Conservation (phyloP, 192 early-diverging fungal species). For the Coemansia sp. region DNA sequence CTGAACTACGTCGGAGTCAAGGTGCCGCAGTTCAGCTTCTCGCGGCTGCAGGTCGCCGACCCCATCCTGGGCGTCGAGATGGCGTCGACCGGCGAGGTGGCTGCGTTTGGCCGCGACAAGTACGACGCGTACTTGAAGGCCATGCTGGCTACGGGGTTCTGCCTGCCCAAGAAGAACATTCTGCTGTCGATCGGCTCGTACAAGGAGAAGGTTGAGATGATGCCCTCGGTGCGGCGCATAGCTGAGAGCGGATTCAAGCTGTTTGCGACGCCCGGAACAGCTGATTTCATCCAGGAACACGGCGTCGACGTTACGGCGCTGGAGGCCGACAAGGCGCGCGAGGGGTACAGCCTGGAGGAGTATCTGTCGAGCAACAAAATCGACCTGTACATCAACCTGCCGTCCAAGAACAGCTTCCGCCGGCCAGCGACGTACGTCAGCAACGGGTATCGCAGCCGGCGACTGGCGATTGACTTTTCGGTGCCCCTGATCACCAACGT, state of each 20-base stretch:
- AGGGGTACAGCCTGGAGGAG: conserved; percentile 93
- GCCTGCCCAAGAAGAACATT: conserved; percentile 94
- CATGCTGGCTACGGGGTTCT: conserved; percentile 90
- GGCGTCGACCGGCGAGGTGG: conserved; percentile 99
- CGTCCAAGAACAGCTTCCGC: conserved; percentile 96
- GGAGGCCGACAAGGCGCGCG: conserved; percentile 67
- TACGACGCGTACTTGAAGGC: conserved; percentile 99
- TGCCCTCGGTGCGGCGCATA: conserved; percentile 85
- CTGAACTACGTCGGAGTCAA: conserved; percentile 92
- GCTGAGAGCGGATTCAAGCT: conserved; percentile 86
- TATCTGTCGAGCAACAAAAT: conserved; percentile 97
- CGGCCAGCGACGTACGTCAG: conserved; percentile 94
- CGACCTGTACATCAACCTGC: conserved; percentile 98
- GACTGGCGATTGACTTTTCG: conserved; percentile 98
- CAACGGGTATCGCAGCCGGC: conserved; percentile 91
- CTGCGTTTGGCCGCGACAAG: conserved; percentile 97
- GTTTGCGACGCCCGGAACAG: conserved; percentile 96
- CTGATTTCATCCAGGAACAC: conserved; percentile 97
- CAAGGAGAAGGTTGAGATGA: conserved; percentile 98
- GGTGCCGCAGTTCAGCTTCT: conserved; percentile 98
- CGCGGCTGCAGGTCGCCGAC: conserved; percentile 93
- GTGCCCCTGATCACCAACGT: conserved; percentile 98
- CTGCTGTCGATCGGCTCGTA: conserved; percentile 96
- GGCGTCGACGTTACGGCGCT: conserved; percentile 90
- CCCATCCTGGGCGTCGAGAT: conserved; percentile 99